A percentile compares a stretch with the other conserved stretches of the same genome.
Conservation (phyloP, 148 eudicot genomes). For the Pharnaceum exiguum region DNA sequence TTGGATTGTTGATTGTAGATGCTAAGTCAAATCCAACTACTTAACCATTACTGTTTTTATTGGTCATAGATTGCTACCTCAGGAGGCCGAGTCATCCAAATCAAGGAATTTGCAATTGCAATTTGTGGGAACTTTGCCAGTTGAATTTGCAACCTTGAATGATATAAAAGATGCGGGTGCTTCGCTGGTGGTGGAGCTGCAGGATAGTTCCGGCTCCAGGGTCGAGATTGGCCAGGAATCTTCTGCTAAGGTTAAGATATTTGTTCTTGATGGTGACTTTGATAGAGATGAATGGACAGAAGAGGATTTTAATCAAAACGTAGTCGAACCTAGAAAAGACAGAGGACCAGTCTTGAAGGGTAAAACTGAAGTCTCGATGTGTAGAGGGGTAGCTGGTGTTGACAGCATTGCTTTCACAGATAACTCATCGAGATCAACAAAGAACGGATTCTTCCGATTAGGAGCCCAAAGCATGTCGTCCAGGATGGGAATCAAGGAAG, state of each 20-base stretch:
- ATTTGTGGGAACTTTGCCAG: slow-evolving; percentile 11
- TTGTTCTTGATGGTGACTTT: slow-evolving; percentile 51
- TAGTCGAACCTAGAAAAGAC: slow-evolving; percentile 36
- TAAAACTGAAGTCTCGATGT: slow-evolving; percentile 20
- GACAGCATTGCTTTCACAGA: slow-evolving; percentile 47
- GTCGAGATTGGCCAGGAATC: slow-evolving; percentile 19
- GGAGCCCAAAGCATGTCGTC: slow-evolving; percentile 38
- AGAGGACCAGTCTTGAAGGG: slow-evolving; percentile 41
- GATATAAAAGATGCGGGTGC: slow-evolving; percentile 13
- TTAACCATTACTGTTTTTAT: neutral
- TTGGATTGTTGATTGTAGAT: too few species aligned
- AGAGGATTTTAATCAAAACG: slow-evolving; percentile 33
- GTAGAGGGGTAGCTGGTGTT: slow-evolving; percentile 37
- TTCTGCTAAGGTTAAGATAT: slow-evolving; percentile 33
- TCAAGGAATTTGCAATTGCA: neutral
- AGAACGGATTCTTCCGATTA: slow-evolving; percentile 47
- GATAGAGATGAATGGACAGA: slow-evolving; percentile 32
- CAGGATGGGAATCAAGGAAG: slow-evolving; percentile 46
- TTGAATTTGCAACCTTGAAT: neutral
- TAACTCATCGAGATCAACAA: slow-evolving; percentile 51
- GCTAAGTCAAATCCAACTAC: too few species aligned
- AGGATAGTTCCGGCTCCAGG: slow-evolving; percentile 8
- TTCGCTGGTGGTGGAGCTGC: slow-evolving; percentile 6
- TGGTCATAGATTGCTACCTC: slow-evolving; percentile 7
- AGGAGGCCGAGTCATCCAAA: slow-evolving; percentile 2